These are phyloP conservation scores for Manihot esculenta DNA, from an alignment of 441 rosid genomes.

Conservation along the genomic window DNA sequence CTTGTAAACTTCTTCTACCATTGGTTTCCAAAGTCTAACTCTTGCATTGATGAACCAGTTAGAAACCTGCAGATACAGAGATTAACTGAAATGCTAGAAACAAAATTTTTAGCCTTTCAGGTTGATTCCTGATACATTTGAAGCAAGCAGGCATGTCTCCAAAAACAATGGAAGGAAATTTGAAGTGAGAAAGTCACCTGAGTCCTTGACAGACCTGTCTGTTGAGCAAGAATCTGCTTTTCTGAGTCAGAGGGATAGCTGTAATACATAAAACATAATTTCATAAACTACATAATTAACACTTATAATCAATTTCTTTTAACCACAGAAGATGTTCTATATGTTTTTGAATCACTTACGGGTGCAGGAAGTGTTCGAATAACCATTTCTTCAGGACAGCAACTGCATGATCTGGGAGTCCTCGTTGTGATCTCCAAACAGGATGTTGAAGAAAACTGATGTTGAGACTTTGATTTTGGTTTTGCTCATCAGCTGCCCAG, in stretches of 20 bases:
- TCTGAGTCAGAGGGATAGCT: slow-evolving; percentile 72
- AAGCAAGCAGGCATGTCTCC: too few relatives aligned
- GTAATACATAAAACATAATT: slow-evolving; percentile 7
- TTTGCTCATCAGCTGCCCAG: slow-evolving; percentile 14
- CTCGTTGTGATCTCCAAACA: slow-evolving; percentile 64
- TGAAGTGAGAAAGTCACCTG: slow-evolving; percentile 36
- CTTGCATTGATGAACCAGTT: slow-evolving; percentile 63
- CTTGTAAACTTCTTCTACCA: slow-evolving; percentile 56
- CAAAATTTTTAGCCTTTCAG: background rate
- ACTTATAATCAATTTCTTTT: too few relatives aligned
- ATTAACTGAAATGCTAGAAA: background rate
- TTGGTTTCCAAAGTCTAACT: slow-evolving; percentile 58
- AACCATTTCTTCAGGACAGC: slow-evolving; percentile 57
- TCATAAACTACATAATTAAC: too few relatives aligned
- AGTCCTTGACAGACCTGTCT: slow-evolving; percentile 62
- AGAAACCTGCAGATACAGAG: slow-evolving; percentile 36
- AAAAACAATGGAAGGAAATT: background rate
- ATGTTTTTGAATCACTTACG: slow-evolving; percentile 37
- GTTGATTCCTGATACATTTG: background rate
- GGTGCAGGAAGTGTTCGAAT: slow-evolving; percentile 65
- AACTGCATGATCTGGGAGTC: slow-evolving; percentile 65
- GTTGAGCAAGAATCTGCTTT: slow-evolving; percentile 53
- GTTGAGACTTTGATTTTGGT: slow-evolving; percentile 25
- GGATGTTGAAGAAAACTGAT: slow-evolving; percentile 36
- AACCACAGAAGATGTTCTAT: too few relatives aligned